phyloP scores from a whole-genome alignment of 1,139 yeast genomes.

The Hansenula lynferdii region DNA sequence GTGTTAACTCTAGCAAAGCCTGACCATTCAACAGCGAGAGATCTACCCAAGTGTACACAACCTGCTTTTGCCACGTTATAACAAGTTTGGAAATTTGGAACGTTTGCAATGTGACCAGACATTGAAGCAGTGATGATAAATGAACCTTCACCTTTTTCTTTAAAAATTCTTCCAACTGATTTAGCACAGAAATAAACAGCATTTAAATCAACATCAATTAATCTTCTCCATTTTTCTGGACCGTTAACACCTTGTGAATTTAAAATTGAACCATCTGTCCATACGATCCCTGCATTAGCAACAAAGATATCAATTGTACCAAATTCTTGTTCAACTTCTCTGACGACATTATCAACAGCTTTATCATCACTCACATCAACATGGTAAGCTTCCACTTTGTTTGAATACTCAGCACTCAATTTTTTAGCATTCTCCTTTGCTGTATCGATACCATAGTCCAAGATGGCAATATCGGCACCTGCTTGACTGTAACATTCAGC shows the following conservation, averaged over 20 bases:
- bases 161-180: conserved; percentile 66
- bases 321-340: conserved; percentile 61
- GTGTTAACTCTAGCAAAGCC: conserved; percentile 84
- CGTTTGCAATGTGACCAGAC: conserved; percentile 87
- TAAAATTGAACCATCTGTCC: conserved; percentile 70
- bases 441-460: conserved; percentile 61
- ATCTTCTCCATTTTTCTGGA: conserved; percentile 59
- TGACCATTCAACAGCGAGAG: conserved; percentile 92
- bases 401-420: conserved; percentile 56
- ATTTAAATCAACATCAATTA: conserved; percentile 66
- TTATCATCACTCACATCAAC: conserved; percentile 58
- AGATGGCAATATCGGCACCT: conserved; percentile 82
- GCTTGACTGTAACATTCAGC: conserved; percentile 87
- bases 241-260: conserved; percentile 48
- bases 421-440: conserved; percentile 56
- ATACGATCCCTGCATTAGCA: conserved; percentile 88
- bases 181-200: conserved; percentile 79
- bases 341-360: conserved; percentile 52
- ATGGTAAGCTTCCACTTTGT: conserved; percentile 66
- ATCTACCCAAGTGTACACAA: conserved; percentile 67
- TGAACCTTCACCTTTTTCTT: conserved; percentile 67
- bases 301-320: conserved; percentile 77
- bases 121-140: conserved; percentile 82
- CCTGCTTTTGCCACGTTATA: conserved; percentile 93
- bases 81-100: conserved; percentile 85